These are phyloP conservation scores for Macroventuria anomochaeta DNA, from an alignment of 2,329 filamentous ascomycete species.

Conservation along the genomic window DNA sequence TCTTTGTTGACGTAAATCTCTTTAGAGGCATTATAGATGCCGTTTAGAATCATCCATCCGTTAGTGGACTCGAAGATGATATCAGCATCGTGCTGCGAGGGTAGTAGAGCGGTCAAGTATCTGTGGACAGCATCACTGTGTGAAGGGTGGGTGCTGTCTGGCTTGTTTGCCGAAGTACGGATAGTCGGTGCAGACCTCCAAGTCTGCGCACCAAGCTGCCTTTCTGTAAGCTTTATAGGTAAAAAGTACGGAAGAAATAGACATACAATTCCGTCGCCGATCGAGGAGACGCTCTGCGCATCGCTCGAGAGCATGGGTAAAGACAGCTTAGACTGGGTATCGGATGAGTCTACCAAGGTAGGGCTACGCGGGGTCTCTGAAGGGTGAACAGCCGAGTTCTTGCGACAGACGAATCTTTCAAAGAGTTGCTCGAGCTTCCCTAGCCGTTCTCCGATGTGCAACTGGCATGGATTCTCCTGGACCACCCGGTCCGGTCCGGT, in stretches of 20 bases:
- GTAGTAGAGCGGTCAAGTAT: constrained; percentile 37
- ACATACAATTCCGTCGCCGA: constrained; percentile 43
- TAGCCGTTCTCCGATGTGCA: constrained; percentile 44
- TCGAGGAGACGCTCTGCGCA: constrained; percentile 35
- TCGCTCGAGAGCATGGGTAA: constrained; percentile 32
- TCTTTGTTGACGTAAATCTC: constrained; percentile 43
- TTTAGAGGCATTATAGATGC: constrained; percentile 37
- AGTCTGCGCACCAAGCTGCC: constrained; percentile 37
- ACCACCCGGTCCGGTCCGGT: constrained; percentile 22
- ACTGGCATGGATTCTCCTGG: constrained; percentile 31
- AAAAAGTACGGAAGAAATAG: neutral
- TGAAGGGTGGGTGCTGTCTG: constrained; percentile 14
- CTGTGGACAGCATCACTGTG: constrained; percentile 30
- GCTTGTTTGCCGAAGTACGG: constrained; percentile 29
- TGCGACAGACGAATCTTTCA: constrained; percentile 46
- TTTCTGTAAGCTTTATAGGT: constrained; percentile 17
- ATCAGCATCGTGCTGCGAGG: constrained; percentile 46
- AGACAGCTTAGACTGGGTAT: constrained; percentile 29
- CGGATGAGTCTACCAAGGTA: constrained; percentile 28
- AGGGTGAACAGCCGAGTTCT: constrained; percentile 21
- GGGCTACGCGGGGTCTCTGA: constrained; percentile 26
- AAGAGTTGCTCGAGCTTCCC: constrained; percentile 46
- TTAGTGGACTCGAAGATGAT: constrained; percentile 47
- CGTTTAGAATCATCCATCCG: constrained; percentile 44
- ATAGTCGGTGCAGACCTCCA: constrained; percentile 43